Evolutionary conservation across 768 basidiomycete genomes (phyloP), one percentile per base, ranked within the genome.

Genomic region (Amanita phalloides): DNA sequence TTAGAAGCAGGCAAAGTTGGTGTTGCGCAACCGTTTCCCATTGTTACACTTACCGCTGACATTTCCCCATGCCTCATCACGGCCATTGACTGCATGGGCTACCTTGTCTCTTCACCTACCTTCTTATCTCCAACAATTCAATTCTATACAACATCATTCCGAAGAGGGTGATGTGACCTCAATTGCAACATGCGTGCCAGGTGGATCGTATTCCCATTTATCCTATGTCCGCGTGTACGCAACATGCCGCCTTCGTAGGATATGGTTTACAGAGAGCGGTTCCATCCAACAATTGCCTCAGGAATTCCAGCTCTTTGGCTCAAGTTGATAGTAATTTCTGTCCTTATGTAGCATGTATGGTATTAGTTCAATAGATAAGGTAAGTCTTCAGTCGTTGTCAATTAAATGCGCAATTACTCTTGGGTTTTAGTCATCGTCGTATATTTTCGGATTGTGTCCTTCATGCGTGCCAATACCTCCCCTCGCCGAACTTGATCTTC

Each of bases 201-300:
- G 66, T 54, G 78, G 78, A 45, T 66, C 66, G 44, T 86, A 79
- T 61, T 78, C 83, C 0, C 78, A 85, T 68, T 71, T 84, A 43
- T 74, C 79, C n/a, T 85, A 79, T 58, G 70, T 90, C 57, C 84
- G 82, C 62, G 75, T 90, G 42, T 84, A 88, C 61, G 86, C 86
- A 20, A 86, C 77, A 35, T 90, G 88, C 66, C 76, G 87, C 35
- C 65, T 90, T 57, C 71, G 84, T 55, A 71, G 88, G 60, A 78
- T 90, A 26, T 90, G 88, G 87, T 78, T 89, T 63, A 78, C 75
- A 56, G 76, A 84, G 56, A 39, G 21, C 28, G 38, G 47, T 9
- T 73, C 76, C 51, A 63, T 66, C 49, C 75, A 79, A 54, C 72
- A 69, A 54, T 62, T 72, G 6, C 84, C 86, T 30, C 87, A 84